Conservation (phyloP, 495 filamentous ascomycete species). For the Aspergillus asperescens region DNA sequence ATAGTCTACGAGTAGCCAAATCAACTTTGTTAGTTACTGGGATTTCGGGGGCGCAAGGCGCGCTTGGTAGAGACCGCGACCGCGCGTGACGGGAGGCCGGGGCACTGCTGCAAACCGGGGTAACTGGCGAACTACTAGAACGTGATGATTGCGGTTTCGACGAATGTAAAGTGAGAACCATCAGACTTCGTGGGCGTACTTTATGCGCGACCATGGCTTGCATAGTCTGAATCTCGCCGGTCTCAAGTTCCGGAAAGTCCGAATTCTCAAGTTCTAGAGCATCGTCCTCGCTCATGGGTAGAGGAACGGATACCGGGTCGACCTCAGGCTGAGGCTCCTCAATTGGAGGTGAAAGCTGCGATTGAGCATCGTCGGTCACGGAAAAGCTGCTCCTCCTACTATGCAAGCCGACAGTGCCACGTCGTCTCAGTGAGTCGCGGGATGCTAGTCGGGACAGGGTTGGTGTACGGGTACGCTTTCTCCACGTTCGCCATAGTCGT, state of each 20-base stretch:
- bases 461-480: slow-evolving; percentile 60
- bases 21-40: slow-evolving; percentile 18
- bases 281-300: slow-evolving; percentile 65
- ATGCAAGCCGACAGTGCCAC: slow-evolving; percentile 19
- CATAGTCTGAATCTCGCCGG: slow-evolving; percentile 48
- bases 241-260: slow-evolving; percentile 56
- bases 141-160: slow-evolving; percentile 34
- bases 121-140: slow-evolving; percentile 28
- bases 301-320: slow-evolving; percentile 51
- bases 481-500: slow-evolving; percentile 91
- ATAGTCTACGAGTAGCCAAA: slow-evolving; percentile 18
- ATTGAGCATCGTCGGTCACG: slow-evolving; percentile 31
- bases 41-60: slow-evolving; percentile 25
- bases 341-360: slow-evolving; percentile 2
- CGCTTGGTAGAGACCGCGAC: slow-evolving; percentile 50
- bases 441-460: slow-evolving; percentile 37
- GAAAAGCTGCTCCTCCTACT: slow-evolving; percentile 39
- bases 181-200: slow-evolving; percentile 59
- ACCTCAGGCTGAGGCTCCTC: slow-evolving; percentile 25
- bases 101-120: slow-evolving; percentile 14
- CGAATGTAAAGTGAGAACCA: slow-evolving; percentile 43
- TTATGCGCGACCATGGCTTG: slow-evolving; percentile 43
- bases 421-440: slow-evolving; percentile 42
- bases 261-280: slow-evolving; percentile 70
- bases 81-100: slow-evolving; percentile 40